Percentiles rank a stretch among this genome's conserved stretches.
Evolutionary conservation across 2,329 filamentous ascomycete genomes (phyloP).

Genomic region (Teratosphaeria pseudoeucalypti): DNA sequence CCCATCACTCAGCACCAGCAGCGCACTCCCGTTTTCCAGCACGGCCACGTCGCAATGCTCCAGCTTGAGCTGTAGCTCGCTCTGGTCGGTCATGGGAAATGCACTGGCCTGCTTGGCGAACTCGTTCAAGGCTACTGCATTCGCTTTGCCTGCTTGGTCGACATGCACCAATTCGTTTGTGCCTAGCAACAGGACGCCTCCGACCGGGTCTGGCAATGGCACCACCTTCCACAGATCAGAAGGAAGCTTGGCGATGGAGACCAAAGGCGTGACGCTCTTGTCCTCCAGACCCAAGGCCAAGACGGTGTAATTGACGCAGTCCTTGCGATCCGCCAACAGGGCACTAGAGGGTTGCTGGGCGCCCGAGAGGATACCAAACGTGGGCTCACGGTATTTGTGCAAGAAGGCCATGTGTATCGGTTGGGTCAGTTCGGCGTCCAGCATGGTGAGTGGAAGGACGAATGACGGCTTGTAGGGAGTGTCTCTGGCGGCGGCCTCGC

Average conservation of each 20-base stretch:
- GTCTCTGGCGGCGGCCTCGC: constrained; percentile 12
- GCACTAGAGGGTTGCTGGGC: constrained; percentile 62
- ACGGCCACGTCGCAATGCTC: constrained; percentile 73
- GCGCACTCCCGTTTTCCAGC: constrained; percentile 68
- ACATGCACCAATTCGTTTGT: constrained; percentile 88
- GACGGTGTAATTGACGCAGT: constrained; percentile 82
- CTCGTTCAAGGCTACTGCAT: constrained; percentile 83
- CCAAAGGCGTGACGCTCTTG: constrained; percentile 80
- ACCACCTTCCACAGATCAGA: constrained; percentile 78
- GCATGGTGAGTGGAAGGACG: constrained; percentile 76
- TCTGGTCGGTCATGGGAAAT: constrained; percentile 79
- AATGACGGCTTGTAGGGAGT: constrained; percentile 85
- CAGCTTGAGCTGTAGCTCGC: constrained; percentile 64
- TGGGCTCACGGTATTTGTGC: constrained; percentile 94
- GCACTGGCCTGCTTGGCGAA: constrained; percentile 57
- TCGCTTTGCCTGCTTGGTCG: constrained; percentile 88
- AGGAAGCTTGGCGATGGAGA: constrained; percentile 75
- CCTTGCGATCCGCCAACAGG: constrained; percentile 61
- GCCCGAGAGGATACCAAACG: constrained; percentile 86
- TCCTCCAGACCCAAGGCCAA: constrained; percentile 93
- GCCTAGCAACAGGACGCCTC: constrained; percentile 77
- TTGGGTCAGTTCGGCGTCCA: constrained; percentile 79
- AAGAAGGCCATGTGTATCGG: constrained; percentile 87
- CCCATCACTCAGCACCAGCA: constrained; percentile 72
- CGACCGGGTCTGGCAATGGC: constrained; percentile 73